Conservation (phyloP, 192 early-diverging fungal species). For the Geosiphon pyriformis region DNA sequence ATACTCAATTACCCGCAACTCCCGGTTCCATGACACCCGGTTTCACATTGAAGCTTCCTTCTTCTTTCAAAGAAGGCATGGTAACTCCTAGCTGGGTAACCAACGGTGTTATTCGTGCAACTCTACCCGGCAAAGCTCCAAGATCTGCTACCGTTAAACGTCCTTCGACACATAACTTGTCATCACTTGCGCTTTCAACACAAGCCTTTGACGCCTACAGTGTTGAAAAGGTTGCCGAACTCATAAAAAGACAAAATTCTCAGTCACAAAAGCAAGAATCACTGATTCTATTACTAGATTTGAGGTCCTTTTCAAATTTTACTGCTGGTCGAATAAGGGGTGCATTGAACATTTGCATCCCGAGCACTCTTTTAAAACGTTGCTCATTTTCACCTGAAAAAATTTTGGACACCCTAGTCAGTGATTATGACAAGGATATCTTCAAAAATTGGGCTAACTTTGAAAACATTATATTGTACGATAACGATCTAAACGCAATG, state of each 20-base stretch:
- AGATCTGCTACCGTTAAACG: neutral
- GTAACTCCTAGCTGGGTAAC: neutral
- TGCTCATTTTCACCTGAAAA: conserved; percentile 57
- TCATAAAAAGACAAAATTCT: neutral
- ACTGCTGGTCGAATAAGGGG: conserved; percentile 43
- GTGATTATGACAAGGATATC: conserved; percentile 42
- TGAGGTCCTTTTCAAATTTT: conserved; percentile 59
- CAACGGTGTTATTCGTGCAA: neutral
- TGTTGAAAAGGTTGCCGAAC: neutral
- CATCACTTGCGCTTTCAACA: neutral
- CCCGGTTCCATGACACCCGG: neutral
- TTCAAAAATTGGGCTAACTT: conserved; percentile 49
- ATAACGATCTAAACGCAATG: conserved; percentile 46
- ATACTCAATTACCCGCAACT: neutral
- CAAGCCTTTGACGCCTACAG: neutral
- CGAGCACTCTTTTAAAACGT: conserved; percentile 69
- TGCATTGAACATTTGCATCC: conserved; percentile 64
- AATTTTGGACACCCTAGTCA: conserved; percentile 51
- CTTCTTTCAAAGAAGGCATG: neutral
- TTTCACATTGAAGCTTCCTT: neutral
- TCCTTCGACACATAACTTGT: neutral
- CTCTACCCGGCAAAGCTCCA: neutral
- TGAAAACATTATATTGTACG: conserved; percentile 64
- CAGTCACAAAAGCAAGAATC: neutral
- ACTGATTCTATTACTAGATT: conserved; percentile 58